Percentiles rank a stretch among this genome's conserved stretches.
Conservation (phyloP, 192 early-diverging fungal genomes). For the Linnemannia zychae region DNA sequence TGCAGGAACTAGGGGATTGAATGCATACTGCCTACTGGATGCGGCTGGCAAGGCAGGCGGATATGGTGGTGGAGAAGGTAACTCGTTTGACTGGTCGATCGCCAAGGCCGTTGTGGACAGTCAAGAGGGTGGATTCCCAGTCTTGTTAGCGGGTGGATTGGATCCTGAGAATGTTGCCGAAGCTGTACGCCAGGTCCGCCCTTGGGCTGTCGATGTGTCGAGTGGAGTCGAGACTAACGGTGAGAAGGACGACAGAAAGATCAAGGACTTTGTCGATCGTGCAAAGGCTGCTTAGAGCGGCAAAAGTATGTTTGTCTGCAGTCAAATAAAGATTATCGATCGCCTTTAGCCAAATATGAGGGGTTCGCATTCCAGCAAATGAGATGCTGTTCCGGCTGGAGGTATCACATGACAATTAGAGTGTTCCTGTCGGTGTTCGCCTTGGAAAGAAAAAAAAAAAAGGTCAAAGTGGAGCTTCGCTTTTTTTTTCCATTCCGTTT, state of each 20-base stretch:
- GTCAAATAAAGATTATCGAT: not conserved
- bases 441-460: not conserved
- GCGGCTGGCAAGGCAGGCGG: constrained; percentile 69
- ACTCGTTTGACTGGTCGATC: constrained; percentile 89
- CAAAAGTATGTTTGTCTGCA: not conserved
- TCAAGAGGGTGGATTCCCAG: constrained; percentile 70
- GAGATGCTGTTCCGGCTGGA: constrained; percentile 21
- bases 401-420: constrained; percentile 24
- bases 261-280: constrained; percentile 76
- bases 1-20: constrained; percentile 57
- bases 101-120: constrained; percentile 64
- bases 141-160: constrained; percentile 94
- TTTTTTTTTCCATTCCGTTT: constrained; percentile 5
- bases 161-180: constrained; percentile 83
- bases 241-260: constrained; percentile 84
- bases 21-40: constrained; percentile 71
- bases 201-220: constrained; percentile 94
- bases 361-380: constrained; percentile 1
- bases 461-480: not conserved
- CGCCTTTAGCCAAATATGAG: not conserved
- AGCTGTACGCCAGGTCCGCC: constrained; percentile 76
- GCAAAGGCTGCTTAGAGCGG: constrained; percentile 69
- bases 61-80: constrained; percentile 84
- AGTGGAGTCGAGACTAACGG: constrained; percentile 92
- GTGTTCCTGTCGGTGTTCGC: not conserved